Evolutionary conservation across 139 green algal species (phyloP).

Genomic region (Picochlorum sp.): DNA sequence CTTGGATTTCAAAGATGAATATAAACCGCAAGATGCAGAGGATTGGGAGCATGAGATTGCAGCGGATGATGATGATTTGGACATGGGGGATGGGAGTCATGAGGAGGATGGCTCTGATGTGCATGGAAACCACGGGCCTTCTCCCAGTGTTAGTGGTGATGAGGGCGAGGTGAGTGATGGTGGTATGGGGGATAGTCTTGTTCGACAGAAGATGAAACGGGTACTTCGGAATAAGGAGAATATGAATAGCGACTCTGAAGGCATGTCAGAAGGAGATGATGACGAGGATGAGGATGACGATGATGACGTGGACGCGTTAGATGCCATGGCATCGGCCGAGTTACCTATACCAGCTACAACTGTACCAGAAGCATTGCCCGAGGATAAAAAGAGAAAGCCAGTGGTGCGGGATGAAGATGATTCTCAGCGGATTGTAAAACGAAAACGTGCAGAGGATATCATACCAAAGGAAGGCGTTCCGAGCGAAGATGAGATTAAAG

Average conservation of each 20-base stretch:
- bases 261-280: conserved; percentile 17
- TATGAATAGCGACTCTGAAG: background rate
- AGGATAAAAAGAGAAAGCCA: conserved; percentile 22
- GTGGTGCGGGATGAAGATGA: background rate
- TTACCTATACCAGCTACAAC: background rate
- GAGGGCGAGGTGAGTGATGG: background rate
- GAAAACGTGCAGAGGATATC: background rate
- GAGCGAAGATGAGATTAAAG: conserved; percentile 48
- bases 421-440: background rate
- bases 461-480: conserved; percentile 18
- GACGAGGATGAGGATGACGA: conserved; percentile 18
- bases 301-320: conserved; percentile 11
- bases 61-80: conserved; percentile 30
- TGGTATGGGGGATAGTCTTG: background rate
- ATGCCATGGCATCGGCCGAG: conserved; percentile 10
- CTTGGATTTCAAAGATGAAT: conserved; percentile 3
- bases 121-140: background rate
- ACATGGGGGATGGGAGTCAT: conserved; percentile 26
- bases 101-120: conserved; percentile 5
- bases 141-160: conserved; percentile 2
- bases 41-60: conserved; percentile 34
- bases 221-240: background rate
- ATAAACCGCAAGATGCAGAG: conserved; percentile 16
- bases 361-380: background rate
- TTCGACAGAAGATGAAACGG: background rate